Evolutionary conservation across 805 yeast species (phyloP).

Genomic region (Kuraishia piskuri): DNA sequence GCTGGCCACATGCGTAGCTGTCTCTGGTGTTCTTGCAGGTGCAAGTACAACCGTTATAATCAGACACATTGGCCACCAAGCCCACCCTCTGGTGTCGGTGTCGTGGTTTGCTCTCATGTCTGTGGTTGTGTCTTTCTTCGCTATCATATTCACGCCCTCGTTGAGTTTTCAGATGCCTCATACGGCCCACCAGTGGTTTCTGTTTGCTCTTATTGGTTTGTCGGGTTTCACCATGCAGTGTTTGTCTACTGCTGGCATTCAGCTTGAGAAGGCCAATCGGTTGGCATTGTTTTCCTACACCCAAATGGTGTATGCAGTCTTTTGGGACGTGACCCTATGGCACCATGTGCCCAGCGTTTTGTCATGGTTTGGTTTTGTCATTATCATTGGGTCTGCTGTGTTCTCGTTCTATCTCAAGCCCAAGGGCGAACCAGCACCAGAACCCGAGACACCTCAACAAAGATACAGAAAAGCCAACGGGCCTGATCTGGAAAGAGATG

Average conservation of each 20-base stretch:
- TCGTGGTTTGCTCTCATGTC: constrained; percentile 64
- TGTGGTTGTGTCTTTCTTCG: constrained; percentile 41
- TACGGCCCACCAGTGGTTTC: constrained; percentile 52
- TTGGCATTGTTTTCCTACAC: constrained; percentile 71
- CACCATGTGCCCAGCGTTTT: constrained; percentile 62
- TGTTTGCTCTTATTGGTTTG: constrained; percentile 54
- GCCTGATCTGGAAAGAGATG: not conserved
- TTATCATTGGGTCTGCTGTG: constrained; percentile 61
- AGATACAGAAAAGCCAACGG: not conserved
- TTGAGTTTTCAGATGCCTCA: constrained; percentile 54
- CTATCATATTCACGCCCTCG: constrained; percentile 50
- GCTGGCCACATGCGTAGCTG: constrained; percentile 52
- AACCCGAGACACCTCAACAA: not conserved
- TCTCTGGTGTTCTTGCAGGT: constrained; percentile 64
- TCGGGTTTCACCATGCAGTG: constrained; percentile 82
- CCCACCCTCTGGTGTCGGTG: constrained; percentile 76
- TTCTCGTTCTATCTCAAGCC: constrained; percentile 48
- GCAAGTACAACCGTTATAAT: constrained; percentile 62
- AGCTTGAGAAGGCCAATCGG: constrained; percentile 69
- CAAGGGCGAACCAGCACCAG: constrained; percentile 6
- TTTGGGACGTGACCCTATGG: constrained; percentile 70
- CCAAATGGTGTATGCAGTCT: constrained; percentile 67
- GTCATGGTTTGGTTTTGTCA: constrained; percentile 58
- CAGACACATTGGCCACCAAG: constrained; percentile 66
- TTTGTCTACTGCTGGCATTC: constrained; percentile 73